Evolutionary conservation across 352 stramenopile species (phyloP), one percentile per base, ranked within the genome.

Genomic region (Phytophthora multivora): DNA sequence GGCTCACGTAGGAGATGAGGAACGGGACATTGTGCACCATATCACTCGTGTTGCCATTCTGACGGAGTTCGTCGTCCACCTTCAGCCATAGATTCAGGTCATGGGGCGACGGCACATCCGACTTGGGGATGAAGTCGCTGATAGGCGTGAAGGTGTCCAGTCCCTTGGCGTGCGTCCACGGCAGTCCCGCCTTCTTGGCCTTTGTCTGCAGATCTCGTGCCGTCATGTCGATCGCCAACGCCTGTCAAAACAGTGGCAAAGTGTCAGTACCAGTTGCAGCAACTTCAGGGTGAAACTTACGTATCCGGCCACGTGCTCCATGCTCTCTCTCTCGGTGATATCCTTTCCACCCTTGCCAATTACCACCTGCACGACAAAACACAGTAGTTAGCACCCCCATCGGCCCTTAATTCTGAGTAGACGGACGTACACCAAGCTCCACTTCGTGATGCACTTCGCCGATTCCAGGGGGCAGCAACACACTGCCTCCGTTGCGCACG

Each of bases 391-490:
- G 25, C 31, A 36, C 8, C 5, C 6, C 36, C 19, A 38, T 8
- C 8, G 19, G 18, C 13, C 54, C 16, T 42, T 33, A 10, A 48
- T 31, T n/a, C 21, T 33, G 16, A 36, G 41, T 15, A n/a, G 35
- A 18, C n/a, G 28, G 10, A 74, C 75, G 23, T 62, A 90, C 80
- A 21, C 83, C 86, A 15, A 95, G 77, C 43, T 95, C 86, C 30
- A 95, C 84, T 75, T 95, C 86, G 68, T 95, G 83, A 40, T 95
- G 86, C 43, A 95, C 83, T 23, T 83, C 76, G 6, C 83, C 84
- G 26, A 91, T 89, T 15, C 75, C 82, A 12, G 83, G 76, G 30
- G 84, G 83, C 4, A 92, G 65, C 52, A 89, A 49, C 43, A 95
- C 83, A 13, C 55, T 80, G 19, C 74, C 73, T 42, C 79, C 80